A percentile compares a stretch with the other conserved stretches of the same genome.
Evolutionary conservation across 208 protist species (phyloP).

Genomic region (Tritrichomonas musculus): DNA sequence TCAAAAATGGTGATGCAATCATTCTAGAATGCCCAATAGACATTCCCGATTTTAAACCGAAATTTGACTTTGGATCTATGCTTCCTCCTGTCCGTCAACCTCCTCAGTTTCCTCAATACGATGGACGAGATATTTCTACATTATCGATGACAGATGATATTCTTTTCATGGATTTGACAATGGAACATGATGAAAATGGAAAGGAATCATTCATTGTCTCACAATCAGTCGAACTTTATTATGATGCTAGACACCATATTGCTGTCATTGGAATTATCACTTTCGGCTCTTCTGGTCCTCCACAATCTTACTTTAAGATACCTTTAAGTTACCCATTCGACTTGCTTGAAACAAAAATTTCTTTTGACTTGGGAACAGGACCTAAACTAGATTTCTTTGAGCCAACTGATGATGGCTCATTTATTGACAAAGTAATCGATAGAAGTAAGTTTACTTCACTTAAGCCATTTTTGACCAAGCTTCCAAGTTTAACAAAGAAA

Average conservation of each 20-base stretch:
- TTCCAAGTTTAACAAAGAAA: too few relatives aligned
- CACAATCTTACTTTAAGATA: neutral
- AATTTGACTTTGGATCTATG: neutral
- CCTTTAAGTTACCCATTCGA: neutral
- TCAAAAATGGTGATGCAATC: too few relatives aligned
- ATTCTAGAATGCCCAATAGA: too few relatives aligned
- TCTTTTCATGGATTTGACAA: neutral
- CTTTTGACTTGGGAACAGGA: too few relatives aligned
- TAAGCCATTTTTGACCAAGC: too few relatives aligned
- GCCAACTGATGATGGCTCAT: too few relatives aligned
- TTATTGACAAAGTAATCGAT: too few relatives aligned
- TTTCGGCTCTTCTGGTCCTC: neutral
- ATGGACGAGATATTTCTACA: neutral
- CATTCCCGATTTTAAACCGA: too few relatives aligned
- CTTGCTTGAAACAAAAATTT: neutral
- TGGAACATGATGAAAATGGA: neutral
- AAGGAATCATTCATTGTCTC: neutral
- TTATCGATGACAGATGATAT: too few relatives aligned
- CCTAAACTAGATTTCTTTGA: too few relatives aligned
- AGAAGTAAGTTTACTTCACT: too few relatives aligned
- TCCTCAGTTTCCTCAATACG: neutral
- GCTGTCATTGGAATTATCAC: neutral
- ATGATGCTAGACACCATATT: neutral
- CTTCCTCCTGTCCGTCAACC: neutral
- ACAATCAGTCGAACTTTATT: neutral